These are phyloP conservation scores for Lizonia empirigonia DNA, from an alignment of 2,329 filamentous ascomycete genomes.

Conservation along the genomic window DNA sequence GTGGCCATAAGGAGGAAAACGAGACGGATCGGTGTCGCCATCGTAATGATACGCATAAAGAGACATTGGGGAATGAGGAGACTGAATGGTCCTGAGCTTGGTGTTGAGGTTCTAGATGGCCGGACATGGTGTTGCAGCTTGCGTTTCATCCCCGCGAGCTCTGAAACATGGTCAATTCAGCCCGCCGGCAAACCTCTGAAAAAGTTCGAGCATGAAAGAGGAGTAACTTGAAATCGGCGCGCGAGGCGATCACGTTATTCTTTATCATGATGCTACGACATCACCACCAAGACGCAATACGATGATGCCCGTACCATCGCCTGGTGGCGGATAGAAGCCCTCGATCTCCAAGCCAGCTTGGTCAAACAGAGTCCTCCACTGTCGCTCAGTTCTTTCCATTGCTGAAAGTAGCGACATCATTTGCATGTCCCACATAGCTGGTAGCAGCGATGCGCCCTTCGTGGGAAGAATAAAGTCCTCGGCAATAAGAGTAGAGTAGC, in stretches of 20 bases:
- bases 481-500: conserved; percentile 13
- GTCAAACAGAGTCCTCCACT: conserved; percentile 11
- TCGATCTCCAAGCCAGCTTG: conserved; percentile 11
- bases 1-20: conserved; percentile 33
- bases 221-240: too few relatives aligned
- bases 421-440: conserved; percentile 16
- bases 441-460: background rate
- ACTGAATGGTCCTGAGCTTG: background rate
- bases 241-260: too few relatives aligned
- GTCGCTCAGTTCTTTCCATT: conserved; percentile 12
- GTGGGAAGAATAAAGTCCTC: conserved; percentile 18
- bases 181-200: too few relatives aligned
- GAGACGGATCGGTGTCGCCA: conserved; percentile 30
- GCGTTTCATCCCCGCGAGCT: conserved; percentile 25
- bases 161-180: conserved; percentile 17
- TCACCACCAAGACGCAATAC: background rate
- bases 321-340: conserved; percentile 8
- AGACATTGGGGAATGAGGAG: background rate
- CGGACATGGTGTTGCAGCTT: conserved; percentile 22
- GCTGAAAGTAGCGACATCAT: conserved; percentile 16
- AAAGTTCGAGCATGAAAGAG: background rate
- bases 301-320: conserved; percentile 11
- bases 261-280: background rate
- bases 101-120: conserved; percentile 1
- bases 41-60: background rate